Base-by-base conservation (phyloP, 2,329 filamentous ascomycete species). In the Colletotrichum destructivum region DNA sequence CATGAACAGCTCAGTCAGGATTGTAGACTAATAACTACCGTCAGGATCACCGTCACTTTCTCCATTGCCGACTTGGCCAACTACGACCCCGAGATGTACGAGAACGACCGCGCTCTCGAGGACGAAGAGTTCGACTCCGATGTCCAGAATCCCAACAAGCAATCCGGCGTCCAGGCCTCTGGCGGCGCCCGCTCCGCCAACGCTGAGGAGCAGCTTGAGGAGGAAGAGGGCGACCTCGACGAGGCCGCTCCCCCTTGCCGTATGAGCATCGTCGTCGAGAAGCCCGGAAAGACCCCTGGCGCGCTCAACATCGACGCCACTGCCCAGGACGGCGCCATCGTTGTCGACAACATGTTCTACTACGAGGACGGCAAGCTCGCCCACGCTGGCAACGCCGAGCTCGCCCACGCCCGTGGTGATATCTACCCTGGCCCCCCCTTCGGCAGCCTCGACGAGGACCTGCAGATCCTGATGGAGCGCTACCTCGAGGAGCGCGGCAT, bases 401-500 rank as follows among this genome's bases (percentile, higher is more conserved):
- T 90, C 80, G 90, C 93, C 76, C 95, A 94, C 88, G 86, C 89
- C 77, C 89, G 94, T 79, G 90, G 93, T 81, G 91, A 91, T 74
- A 84, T 95, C 76, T 99, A 98, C 86, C 92, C 94, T 52, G 96
- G 96, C 67, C 96, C 96, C 73, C 93, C 94, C 66, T 98, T 98
- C 82, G 92, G 91, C 84, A 97, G 94, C 86, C 91, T 99, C 71
- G 96, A 99, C 81, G 95, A 98, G 86, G 96, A 98, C 81, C 90
- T 99, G 55, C 96, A 98, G 87, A 88, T 94, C 65, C 88, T 98
- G 77, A 88, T 98, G 81, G 96, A 98, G 88, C 91, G 93, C 77
- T 99, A 96, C 86, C 89, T 99, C 74, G 95, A 98, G 83, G 96
- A 98, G 89, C 91, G 96, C 77, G 96, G 96, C 75, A 90, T 99